Conservation (phyloP, 805 yeast species). For the Wickerhamiella qilinensis region DNA sequence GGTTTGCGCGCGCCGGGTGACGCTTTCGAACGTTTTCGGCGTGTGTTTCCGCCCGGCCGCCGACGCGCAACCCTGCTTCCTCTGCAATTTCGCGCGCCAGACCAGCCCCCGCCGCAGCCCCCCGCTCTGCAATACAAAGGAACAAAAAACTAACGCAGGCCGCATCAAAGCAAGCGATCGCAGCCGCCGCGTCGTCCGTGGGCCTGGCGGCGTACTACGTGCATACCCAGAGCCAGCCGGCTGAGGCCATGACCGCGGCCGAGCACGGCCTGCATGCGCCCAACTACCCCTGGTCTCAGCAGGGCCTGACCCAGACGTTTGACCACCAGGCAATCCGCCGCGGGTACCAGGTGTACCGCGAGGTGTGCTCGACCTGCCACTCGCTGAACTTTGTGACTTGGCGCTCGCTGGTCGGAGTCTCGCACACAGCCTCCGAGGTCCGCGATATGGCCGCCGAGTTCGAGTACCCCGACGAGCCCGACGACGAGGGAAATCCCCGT, state of each 20-base stretch:
- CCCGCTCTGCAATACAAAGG: no score
- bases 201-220: conserved; percentile 68
- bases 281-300: conserved; percentile 82
- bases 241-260: conserved; percentile 94
- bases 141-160: no score
- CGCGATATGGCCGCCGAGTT: conserved; percentile 89
- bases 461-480: conserved; percentile 94
- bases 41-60: no score
- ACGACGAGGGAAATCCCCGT: conserved; percentile 92
- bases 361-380: conserved; percentile 98
- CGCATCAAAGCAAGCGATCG: conserved; percentile 23
- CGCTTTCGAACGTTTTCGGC: no score
- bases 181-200: conserved; percentile 44
- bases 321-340: conserved; percentile 95
- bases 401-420: conserved; percentile 95
- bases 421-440: conserved; percentile 81
- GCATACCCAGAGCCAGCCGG: conserved; percentile 69
- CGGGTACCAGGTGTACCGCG: conserved; percentile 97
- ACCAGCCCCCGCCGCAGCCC: no score
- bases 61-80: no score
- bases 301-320: conserved; percentile 47
- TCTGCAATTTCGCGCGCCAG: no score
- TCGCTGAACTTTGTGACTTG: conserved; percentile 93
- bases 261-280: conserved; percentile 98
- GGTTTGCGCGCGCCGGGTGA: no score